A percentile compares a stretch with the other conserved stretches of the same genome.
Conservation (phyloP, 176 grass and related monocot species). For the Alloteropsis semialata region DNA sequence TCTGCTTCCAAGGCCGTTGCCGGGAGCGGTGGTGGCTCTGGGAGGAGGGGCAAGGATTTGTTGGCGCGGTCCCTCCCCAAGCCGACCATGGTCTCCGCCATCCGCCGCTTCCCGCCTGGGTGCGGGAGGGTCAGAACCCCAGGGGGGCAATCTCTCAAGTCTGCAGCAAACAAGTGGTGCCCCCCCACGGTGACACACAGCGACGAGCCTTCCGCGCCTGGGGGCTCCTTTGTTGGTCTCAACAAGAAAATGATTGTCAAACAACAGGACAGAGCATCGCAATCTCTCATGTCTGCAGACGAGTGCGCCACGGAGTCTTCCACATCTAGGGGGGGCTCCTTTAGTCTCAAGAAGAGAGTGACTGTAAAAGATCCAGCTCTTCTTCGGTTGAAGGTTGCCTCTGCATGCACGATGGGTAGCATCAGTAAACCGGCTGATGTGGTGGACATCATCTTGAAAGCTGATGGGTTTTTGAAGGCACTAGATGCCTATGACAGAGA, state of each 20-base stretch:
- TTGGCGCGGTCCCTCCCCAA: background rate
- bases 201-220: too few species aligned
- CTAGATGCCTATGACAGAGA: slow-evolving; percentile 10
- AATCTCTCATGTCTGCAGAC: slow-evolving; percentile 13
- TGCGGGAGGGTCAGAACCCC: background rate
- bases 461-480: slow-evolving; percentile 30
- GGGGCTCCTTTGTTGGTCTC: too few species aligned
- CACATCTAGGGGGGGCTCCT: background rate
- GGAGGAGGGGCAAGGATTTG: background rate
- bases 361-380: slow-evolving; percentile 8
- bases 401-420: background rate
- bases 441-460: background rate
- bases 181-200: too few species aligned
- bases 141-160: too few species aligned
- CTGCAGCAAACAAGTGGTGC: too few species aligned
- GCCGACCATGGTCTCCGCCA: background rate
- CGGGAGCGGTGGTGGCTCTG: too few species aligned
- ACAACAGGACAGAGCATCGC: too few species aligned
- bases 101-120: background rate
- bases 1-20: background rate
- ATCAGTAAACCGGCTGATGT: slow-evolving; percentile 10
- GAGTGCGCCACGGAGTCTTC: background rate
- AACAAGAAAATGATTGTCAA: too few species aligned
- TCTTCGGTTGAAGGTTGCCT: background rate
- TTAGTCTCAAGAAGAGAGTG: slow-evolving; percentile 12